Conservation (phyloP, 148 eudicot genomes). For the Agrostemma githago region DNA sequence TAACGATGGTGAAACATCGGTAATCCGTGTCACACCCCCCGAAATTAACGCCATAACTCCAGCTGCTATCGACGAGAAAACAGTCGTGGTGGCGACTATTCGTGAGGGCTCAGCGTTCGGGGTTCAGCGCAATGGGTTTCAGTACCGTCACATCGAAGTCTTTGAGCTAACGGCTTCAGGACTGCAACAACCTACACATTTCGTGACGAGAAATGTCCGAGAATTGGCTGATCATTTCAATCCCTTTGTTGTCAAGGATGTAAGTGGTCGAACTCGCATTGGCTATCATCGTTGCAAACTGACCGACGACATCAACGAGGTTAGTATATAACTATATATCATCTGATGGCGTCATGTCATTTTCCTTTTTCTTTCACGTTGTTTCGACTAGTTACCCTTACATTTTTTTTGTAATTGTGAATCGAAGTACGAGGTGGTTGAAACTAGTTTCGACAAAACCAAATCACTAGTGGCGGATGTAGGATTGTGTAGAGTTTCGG, state of each 20-base stretch:
- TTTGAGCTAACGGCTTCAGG: background rate
- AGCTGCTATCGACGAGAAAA: conserved; percentile 2
- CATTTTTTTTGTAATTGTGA: background rate
- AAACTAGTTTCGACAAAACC: background rate
- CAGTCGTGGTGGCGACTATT: conserved; percentile 3
- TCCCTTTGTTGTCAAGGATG: conserved; percentile 12
- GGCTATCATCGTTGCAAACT: conserved; percentile 20
- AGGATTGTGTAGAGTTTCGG: conserved; percentile 13
- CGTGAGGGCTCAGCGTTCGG: background rate
- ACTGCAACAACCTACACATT: background rate
- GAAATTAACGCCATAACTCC: background rate
- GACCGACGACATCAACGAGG: conserved; percentile 2
- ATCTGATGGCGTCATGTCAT: too few species aligned
- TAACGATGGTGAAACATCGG: background rate
- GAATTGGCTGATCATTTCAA: conserved; percentile 8
- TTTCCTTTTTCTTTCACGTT: background rate
- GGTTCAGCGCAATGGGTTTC: background rate
- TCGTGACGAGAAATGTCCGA: background rate
- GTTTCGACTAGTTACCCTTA: background rate
- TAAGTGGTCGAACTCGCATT: background rate
- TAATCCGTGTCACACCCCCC: background rate
- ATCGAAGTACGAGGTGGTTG: conserved; percentile 3
- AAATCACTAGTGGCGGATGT: background rate
- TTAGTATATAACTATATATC: background rate
- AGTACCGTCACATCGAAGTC: conserved; percentile 9